phyloP scores from a whole-genome alignment of 2,329 filamentous ascomycete genomes.

The Claviceps sp. region DNA sequence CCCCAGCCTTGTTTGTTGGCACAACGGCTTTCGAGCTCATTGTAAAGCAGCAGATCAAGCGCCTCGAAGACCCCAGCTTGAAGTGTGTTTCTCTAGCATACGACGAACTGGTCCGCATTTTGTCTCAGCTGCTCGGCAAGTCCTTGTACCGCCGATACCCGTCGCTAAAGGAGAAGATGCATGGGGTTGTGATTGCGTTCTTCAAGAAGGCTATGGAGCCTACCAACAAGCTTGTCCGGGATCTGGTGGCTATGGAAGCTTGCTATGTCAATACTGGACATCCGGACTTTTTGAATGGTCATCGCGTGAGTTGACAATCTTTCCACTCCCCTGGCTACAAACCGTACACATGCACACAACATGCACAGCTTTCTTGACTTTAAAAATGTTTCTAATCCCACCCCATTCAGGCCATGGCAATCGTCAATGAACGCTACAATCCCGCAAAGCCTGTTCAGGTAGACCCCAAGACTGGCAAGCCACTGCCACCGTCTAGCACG shows the following conservation, averaged over 20 bases:
- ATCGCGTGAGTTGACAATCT: constrained; percentile 48
- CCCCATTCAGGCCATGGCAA: constrained; percentile 65
- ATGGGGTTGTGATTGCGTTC: constrained; percentile 79
- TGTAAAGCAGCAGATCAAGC: constrained; percentile 96
- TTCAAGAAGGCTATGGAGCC: constrained; percentile 99
- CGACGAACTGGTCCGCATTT: constrained; percentile 90
- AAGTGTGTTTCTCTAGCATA: constrained; percentile 97
- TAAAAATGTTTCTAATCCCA: too few relatives aligned
- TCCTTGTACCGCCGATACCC: constrained; percentile 86
- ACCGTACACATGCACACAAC: too few relatives aligned
- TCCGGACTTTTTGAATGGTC: constrained; percentile 93
- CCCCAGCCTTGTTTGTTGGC: constrained; percentile 89
- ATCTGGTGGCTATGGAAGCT: constrained; percentile 88
- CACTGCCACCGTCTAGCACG: constrained; percentile 51
- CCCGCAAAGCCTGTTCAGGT: constrained; percentile 79
- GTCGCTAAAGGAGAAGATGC: constrained; percentile 91
- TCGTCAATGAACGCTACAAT: constrained; percentile 86
- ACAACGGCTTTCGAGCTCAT: constrained; percentile 98
- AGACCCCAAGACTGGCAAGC: constrained; percentile 97
- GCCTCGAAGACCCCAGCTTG: constrained; percentile 86
- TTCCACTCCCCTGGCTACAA: too few relatives aligned
- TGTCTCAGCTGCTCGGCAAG: constrained; percentile 80
- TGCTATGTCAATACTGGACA: constrained; percentile 98
- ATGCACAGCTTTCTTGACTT: too few relatives aligned
- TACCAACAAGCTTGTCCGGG: constrained; percentile 89